A percentile compares a stretch with the other conserved stretches of the same genome.
phyloP scores from a whole-genome alignment of 176 grass and related monocot species.

The Musa itinerans region DNA sequence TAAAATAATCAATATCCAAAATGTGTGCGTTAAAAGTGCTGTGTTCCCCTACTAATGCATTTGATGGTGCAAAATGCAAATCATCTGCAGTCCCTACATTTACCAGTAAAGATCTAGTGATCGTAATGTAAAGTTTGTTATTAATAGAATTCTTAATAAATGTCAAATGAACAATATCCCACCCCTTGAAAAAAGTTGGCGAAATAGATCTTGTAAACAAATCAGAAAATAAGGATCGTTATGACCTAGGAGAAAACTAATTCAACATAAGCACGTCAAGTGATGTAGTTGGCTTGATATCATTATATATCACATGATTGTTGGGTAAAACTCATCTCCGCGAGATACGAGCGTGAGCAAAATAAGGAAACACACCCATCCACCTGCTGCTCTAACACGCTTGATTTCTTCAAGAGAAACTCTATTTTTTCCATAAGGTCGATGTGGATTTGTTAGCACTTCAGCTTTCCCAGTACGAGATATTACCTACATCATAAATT shows the following conservation, averaged over 20 bases:
- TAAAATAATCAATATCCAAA: too few species aligned
- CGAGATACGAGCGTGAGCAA: not conserved
- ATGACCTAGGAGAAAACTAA: not conserved
- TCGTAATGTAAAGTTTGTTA: too few species aligned
- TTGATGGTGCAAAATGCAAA: too few species aligned
- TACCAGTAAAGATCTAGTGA: too few species aligned
- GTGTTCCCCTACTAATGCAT: too few species aligned
- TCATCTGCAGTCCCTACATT: too few species aligned
- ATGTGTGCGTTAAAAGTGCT: too few species aligned
- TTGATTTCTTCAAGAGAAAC: conserved; percentile 85
- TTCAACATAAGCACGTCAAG: not conserved
- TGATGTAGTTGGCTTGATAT: not conserved
- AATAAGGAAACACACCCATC: conserved; percentile 92
- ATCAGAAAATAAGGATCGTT: not conserved
- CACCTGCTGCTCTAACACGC: conserved; percentile 92
- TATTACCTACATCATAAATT: conserved; percentile 43
- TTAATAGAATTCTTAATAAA: too few species aligned
- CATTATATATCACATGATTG: too few species aligned
- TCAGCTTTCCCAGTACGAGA: conserved; percentile 71
- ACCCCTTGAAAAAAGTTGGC: too few species aligned
- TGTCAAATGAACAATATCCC: too few species aligned
- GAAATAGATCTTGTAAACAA: not conserved
- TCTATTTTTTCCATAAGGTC: conserved; percentile 86
- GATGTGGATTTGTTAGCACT: conserved; percentile 65
- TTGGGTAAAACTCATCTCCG: not conserved